Evolutionary conservation across 257 asterid genomes (phyloP).

Genomic region (Solanum paucissectum): DNA sequence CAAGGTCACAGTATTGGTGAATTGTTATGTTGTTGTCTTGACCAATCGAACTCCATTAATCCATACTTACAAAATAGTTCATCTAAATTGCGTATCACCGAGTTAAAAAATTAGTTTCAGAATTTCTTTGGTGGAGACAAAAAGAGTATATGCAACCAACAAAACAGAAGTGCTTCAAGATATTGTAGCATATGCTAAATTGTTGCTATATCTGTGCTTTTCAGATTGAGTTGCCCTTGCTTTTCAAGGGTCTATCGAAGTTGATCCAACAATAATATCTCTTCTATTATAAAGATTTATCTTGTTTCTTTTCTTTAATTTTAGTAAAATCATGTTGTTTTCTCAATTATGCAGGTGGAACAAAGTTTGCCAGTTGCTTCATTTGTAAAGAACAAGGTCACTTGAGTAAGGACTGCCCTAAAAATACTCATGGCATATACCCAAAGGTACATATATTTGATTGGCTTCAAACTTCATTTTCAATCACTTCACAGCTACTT

Average conservation of each 20-base stretch:
- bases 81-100: background rate
- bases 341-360: slow-evolving; percentile 65
- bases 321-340: background rate
- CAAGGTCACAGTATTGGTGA: background rate
- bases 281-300: background rate
- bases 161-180: background rate
- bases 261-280: background rate
- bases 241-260: background rate
- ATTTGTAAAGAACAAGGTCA: slow-evolving; percentile 87
- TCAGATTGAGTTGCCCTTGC: background rate
- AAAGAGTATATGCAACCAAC: background rate
- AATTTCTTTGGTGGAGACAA: background rate
- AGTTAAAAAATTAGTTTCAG: background rate
- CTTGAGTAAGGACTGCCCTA: slow-evolving; percentile 88
- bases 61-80: background rate
- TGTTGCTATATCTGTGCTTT: background rate
- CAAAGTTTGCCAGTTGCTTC: slow-evolving; percentile 81
- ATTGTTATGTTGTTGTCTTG: background rate
- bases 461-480: background rate
- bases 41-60: background rate
- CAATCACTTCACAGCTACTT: background rate
- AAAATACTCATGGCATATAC: slow-evolving; percentile 75
- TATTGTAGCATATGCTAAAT: background rate
- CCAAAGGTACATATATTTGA: slow-evolving; percentile 50
- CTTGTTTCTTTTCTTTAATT: background rate